Percentiles rank a stretch among this genome's conserved stretches.
Evolutionary conservation across 2,329 filamentous ascomycete genomes (phyloP).

Genomic region (Pseudocercospora musae): DNA sequence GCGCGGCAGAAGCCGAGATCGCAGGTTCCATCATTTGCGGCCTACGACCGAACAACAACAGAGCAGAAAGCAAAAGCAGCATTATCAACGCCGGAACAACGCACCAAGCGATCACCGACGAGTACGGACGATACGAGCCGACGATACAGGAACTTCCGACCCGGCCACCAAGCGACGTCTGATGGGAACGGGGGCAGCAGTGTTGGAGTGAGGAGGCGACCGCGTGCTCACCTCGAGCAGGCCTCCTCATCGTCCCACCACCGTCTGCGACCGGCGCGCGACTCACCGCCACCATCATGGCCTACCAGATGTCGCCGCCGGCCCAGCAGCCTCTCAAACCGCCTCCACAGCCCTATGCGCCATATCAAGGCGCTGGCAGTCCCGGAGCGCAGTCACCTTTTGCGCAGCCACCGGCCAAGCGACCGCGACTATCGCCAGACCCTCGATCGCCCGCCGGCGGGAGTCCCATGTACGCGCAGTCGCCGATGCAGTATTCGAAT

Average conservation of each 20-base stretch:
- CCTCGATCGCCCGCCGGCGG: constrained; percentile 62
- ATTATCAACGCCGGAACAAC: constrained; percentile 1
- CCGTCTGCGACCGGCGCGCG: constrained; percentile 5
- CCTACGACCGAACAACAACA: constrained; percentile 1
- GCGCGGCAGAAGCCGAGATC: constrained; percentile 1
- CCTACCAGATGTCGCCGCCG: constrained; percentile 33
- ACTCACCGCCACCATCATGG: constrained; percentile 20
- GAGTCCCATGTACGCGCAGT: constrained; percentile 38
- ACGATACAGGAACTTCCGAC: background rate
- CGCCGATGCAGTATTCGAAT: constrained; percentile 33
- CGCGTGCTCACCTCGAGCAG: constrained; percentile 15
- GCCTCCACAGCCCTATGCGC: constrained; percentile 28
- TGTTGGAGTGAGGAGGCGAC: constrained; percentile 21
- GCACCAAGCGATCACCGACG: background rate
- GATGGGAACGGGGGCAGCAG: constrained; percentile 15
- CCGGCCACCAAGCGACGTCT: constrained; percentile 8
- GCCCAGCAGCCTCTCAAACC: constrained; percentile 24
- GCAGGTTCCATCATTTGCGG: background rate
- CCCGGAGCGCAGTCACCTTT: constrained; percentile 36
- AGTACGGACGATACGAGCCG: constrained; percentile 4
- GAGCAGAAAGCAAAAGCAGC: constrained; percentile 2
- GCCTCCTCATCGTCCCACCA: constrained; percentile 9
- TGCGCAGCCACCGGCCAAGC: constrained; percentile 69
- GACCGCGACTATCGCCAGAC: constrained; percentile 67
- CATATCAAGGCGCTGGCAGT: constrained; percentile 51